A percentile compares a stretch with the other conserved stretches of the same genome.
Evolutionary conservation across 2,329 filamentous ascomycete species (phyloP).

Genomic region (Penicillium crustosum): DNA sequence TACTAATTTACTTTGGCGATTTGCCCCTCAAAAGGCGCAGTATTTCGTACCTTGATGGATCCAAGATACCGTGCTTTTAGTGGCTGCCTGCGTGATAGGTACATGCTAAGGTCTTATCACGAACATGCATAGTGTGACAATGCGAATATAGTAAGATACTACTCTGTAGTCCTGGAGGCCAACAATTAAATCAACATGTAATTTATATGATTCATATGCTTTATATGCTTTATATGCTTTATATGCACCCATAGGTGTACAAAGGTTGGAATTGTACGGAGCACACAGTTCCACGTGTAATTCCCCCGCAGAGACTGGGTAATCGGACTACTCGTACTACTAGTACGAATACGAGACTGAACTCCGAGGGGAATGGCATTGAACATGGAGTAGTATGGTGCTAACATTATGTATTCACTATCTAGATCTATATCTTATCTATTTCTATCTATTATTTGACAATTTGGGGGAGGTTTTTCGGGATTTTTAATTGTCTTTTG

Average conservation of each 20-base stretch:
- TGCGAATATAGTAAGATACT: not conserved
- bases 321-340: not conserved
- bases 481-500: not conserved
- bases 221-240: no score
- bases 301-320: not conserved
- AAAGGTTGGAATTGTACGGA: not conserved
- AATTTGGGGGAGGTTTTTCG: not conserved
- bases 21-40: conserved; percentile 5
- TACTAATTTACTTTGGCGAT: not conserved
- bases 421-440: not conserved
- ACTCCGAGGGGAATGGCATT: no score
- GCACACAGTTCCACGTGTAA: not conserved
- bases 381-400: not conserved
- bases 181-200: not conserved
- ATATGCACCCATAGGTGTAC: no score
- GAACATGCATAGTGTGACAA: not conserved
- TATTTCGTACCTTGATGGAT: not conserved
- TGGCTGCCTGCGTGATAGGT: no score
- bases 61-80: not conserved
- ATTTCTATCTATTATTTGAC: not conserved
- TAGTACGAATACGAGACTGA: not conserved
- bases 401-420: not conserved
- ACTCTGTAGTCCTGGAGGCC: no score
- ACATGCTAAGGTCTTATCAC: not conserved
- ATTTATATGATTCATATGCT: no score